These are phyloP conservation scores for Neohortaea acidophila DNA, from an alignment of 495 filamentous ascomycete genomes.

Conservation along the genomic window DNA sequence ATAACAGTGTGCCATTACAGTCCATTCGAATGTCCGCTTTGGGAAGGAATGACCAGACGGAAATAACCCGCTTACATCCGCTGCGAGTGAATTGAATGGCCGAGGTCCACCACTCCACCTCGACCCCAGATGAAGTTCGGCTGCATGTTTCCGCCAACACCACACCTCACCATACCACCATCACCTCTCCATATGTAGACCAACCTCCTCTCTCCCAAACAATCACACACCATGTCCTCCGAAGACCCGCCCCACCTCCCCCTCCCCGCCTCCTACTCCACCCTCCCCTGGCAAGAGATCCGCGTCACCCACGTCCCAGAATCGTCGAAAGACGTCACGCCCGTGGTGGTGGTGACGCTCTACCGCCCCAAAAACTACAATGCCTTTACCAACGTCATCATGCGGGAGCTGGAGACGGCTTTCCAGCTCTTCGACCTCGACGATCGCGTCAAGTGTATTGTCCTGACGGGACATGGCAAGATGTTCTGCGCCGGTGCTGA, in stretches of 20 bases:
- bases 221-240: background rate
- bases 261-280: constrained; percentile 24
- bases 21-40: too few relatives aligned
- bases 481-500: constrained; percentile 56
- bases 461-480: constrained; percentile 43
- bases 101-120: too few relatives aligned
- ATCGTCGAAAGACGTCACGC: constrained; percentile 34
- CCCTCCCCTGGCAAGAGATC: constrained; percentile 35
- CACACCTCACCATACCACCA: too few relatives aligned
- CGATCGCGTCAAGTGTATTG: constrained; percentile 37
- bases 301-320: constrained; percentile 38
- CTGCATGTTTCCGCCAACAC: too few relatives aligned
- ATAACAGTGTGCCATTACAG: too few relatives aligned
- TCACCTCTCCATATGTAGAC: too few relatives aligned
- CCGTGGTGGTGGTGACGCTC: constrained; percentile 41
- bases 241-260: constrained; percentile 3
- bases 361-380: constrained; percentile 45
- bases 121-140: too few relatives aligned
- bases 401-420: constrained; percentile 36
- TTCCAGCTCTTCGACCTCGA: constrained; percentile 40
- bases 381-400: constrained; percentile 46
- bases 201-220: too few relatives aligned
- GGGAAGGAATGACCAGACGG: too few relatives aligned
- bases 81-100: too few relatives aligned
- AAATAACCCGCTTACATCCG: too few relatives aligned